Percentiles rank a stretch among this genome's conserved stretches.
Evolutionary conservation across 2,329 filamentous ascomycete species (phyloP).

Genomic region (Colletotrichum liaoningense): DNA sequence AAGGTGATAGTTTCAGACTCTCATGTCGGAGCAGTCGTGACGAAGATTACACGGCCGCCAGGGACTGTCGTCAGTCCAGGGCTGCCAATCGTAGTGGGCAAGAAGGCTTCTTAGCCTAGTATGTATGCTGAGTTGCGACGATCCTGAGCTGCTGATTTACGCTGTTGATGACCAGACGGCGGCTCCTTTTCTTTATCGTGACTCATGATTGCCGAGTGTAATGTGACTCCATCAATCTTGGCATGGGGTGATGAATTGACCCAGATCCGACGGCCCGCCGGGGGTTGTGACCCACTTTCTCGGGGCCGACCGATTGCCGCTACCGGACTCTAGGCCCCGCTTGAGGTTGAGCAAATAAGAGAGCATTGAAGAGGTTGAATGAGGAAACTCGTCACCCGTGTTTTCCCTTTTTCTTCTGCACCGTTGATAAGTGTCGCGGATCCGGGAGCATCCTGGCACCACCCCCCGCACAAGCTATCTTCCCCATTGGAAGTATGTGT

Average conservation of each 20-base stretch:
- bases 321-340: neutral
- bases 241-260: neutral
- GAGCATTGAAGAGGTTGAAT: too few relatives aligned
- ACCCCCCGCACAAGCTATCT: neutral
- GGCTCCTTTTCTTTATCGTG: too few relatives aligned
- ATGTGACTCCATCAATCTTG: neutral
- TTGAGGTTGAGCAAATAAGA: neutral
- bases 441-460: neutral
- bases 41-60: neutral
- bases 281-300: neutral
- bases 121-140: neutral
- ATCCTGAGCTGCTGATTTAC: neutral
- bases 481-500: neutral
- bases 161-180: neutral
- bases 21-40: neutral
- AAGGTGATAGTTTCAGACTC: slow-evolving; percentile 43
- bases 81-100: neutral
- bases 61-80: slow-evolving; percentile 2
- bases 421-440: neutral
- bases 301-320: neutral
- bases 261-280: neutral
- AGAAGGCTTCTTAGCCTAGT: neutral
- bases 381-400: neutral
- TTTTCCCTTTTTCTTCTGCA: neutral
- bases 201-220: neutral